These are phyloP conservation scores for Linnemannia hyalina DNA, from an alignment of 192 early-diverging fungal species.

Conservation along the genomic window DNA sequence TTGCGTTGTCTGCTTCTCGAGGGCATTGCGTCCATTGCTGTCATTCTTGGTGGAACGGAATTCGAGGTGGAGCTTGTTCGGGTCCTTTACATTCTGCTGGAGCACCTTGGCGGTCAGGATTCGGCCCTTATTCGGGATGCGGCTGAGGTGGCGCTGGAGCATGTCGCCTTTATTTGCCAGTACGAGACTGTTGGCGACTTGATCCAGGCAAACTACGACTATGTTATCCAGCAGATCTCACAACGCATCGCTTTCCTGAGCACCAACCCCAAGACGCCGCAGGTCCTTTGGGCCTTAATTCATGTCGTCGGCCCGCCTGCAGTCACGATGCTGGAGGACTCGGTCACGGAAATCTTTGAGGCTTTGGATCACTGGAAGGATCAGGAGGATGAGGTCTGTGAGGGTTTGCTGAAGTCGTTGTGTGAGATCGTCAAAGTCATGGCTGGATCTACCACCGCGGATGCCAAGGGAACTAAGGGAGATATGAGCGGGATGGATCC, in stretches of 20 bases:
- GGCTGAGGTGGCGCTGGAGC: conserved; percentile 58
- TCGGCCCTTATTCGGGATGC: conserved; percentile 55
- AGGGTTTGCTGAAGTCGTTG: conserved; percentile 52
- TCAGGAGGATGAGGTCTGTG: conserved; percentile 57
- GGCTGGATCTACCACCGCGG: not conserved
- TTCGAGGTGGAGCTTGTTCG: conserved; percentile 59
- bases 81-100: conserved; percentile 59
- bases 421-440: conserved; percentile 52
- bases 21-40: conserved; percentile 38
- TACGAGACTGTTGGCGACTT: conserved; percentile 50
- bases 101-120: conserved; percentile 60
- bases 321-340: conserved; percentile 64
- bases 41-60: conserved; percentile 38
- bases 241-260: conserved; percentile 52
- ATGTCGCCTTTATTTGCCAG: conserved; percentile 56
- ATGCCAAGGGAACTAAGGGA: not conserved
- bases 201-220: conserved; percentile 64
- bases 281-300: conserved; percentile 65
- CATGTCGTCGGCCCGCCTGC: conserved; percentile 58
- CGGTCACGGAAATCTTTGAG: conserved; percentile 69
- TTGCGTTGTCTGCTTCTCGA: conserved; percentile 42
- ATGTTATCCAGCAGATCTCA: conserved; percentile 65
- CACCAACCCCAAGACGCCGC: conserved; percentile 61
- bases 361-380: conserved; percentile 64
- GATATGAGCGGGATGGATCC: not conserved